Percentiles rank a stretch among this genome's conserved stretches.
Conservation (phyloP, 805 yeast species). For the Yamadazyma philogaea region DNA sequence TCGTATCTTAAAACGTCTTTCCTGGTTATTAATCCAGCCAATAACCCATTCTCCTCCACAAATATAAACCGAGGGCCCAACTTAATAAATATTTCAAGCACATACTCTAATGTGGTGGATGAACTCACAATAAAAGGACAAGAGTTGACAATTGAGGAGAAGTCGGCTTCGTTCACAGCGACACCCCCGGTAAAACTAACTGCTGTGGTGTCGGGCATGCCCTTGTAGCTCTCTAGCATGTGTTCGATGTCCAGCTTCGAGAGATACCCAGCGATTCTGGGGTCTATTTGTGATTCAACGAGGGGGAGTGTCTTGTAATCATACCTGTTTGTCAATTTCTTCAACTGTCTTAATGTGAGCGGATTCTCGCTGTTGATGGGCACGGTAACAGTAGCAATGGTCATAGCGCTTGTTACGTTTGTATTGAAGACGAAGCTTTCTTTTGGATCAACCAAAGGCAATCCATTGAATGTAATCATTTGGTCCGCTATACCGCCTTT, state of each 20-base stretch:
- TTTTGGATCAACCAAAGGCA: conserved; percentile 74
- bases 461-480: conserved; percentile 84
- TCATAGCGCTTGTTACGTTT: conserved; percentile 59
- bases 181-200: conserved; percentile 9
- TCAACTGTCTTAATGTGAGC: conserved; percentile 32
- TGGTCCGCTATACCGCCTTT: conserved; percentile 91
- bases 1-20: conserved; percentile 78
- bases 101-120: conserved; percentile 54
- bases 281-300: conserved; percentile 35
- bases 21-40: conserved; percentile 77
- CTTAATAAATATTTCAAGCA: conserved; percentile 66
- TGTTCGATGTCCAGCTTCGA: conserved; percentile 39
- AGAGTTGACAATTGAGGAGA: conserved; percentile 37
- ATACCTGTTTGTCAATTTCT: conserved; percentile 29
- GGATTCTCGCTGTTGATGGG: conserved; percentile 29
- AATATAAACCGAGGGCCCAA: conserved; percentile 77
- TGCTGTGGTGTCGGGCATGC: conserved; percentile 7
- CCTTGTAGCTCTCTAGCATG: conserved; percentile 21
- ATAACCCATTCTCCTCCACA: conserved; percentile 57
- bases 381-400: conserved; percentile 35
- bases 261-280: conserved; percentile 46
- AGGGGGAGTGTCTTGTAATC: conserved; percentile 54
- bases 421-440: conserved; percentile 57
- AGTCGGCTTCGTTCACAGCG: conserved; percentile 10
- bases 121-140: conserved; percentile 63